Base-by-base conservation (phyloP, 1,284 basidiomycete genomes). In the Nidula niveotomentosa region DNA sequence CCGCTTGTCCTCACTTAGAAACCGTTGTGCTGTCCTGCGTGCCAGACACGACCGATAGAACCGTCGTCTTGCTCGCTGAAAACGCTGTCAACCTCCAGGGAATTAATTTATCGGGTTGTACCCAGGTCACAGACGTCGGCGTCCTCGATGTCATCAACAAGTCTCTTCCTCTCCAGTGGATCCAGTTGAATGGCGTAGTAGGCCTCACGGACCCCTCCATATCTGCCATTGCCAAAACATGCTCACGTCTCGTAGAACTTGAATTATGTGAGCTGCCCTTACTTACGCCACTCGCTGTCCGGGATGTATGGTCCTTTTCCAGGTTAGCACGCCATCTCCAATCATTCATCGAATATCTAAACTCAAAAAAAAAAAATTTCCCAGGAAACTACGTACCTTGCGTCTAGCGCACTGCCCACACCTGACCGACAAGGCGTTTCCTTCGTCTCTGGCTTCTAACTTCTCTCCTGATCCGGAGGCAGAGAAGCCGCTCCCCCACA, bases 241-340 rank as follows among this genome's bases (percentile, higher is more conserved):
- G 93, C 65, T 86, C 91, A 1, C 81, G 85, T 52, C 80, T 97
- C 12, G 76, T 91, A 53, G 94, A 96, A 69, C 78, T 96, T 57
- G 94, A 97, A 66, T 72, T 96, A 8, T 86, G 85, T 60, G 78
- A 84, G 59, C 85, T 93, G 53, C 81, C 86, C n/a, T 75, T 86
- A 39, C 69, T 97, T 57, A 87, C 90, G 9, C 83, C 93, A 35
- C 67, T 80, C 30, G 81, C 90, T 1, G 78, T 91, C 13, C 82
- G 91, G 55, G 88, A 93, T 63, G 77, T 97, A n/a, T 96, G 94
- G 87, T 81, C 85, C 15, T 88, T 85, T 68, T 85, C 85, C 33
- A 76, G 77, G 78, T 77, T 51, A 60, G 72, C 56, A 33, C 43
- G 34, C 33, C 23, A 23, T 3, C 23, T 23, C 23, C 23, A 23